Evolutionary conservation across 2,329 filamentous ascomycete genomes (phyloP).

Genomic region (Akanthomyces lecanii): DNA sequence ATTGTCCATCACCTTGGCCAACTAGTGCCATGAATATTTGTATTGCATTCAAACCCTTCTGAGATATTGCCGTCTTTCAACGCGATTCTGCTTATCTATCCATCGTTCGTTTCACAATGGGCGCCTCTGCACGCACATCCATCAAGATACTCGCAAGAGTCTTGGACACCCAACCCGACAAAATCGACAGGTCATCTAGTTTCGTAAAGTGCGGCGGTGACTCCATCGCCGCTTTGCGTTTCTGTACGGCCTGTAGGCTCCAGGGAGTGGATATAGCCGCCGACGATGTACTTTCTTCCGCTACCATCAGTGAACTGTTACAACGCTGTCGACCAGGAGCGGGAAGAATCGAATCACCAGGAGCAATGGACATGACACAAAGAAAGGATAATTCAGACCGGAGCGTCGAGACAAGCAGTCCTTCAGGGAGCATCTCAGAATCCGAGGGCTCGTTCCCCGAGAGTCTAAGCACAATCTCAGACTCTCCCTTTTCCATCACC

Average conservation of each 20-base stretch:
- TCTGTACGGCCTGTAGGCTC: not conserved
- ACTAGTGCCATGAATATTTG: not conserved
- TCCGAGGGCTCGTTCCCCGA: not conserved
- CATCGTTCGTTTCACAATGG: slow-evolving; percentile 3
- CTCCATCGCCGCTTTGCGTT: slow-evolving; percentile 1
- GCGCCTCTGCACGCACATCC: not conserved
- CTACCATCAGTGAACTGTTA: not conserved
- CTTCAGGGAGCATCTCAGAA: not conserved
- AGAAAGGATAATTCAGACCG: not conserved
- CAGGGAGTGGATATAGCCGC: not conserved
- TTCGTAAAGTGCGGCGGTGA: not conserved
- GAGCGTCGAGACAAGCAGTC: not conserved
- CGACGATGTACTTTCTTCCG: not conserved
- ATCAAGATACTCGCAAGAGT: slow-evolving; percentile 1
- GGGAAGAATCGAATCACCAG: not conserved
- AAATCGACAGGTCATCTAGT: not conserved
- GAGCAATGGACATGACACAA: slow-evolving; percentile 1
- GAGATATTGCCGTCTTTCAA: not conserved
- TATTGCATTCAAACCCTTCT: not conserved
- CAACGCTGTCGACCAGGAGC: not conserved
- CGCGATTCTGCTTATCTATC: not conserved
- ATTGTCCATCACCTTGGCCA: not conserved
- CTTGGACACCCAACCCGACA: not conserved
- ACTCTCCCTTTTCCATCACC: not conserved
- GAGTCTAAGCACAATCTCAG: not conserved